Evolutionary conservation across 345 rosid genomes (phyloP).

Genomic region (Carallia brachiata): DNA sequence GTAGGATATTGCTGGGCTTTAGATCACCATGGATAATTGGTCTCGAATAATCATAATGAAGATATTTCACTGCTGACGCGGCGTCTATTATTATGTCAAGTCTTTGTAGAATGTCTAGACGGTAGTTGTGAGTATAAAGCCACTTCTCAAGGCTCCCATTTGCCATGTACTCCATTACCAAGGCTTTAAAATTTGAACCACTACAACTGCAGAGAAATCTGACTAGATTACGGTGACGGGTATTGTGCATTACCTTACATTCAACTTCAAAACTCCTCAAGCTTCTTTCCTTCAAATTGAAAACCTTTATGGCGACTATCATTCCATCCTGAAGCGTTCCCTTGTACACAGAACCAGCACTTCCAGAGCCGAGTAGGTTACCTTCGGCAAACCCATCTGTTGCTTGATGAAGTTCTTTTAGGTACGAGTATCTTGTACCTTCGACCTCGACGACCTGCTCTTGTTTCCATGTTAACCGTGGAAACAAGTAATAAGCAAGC

Average conservation of each 20-base stretch:
- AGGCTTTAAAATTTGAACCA: slow-evolving; percentile 5
- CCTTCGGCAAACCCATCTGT: not conserved
- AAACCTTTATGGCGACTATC: slow-evolving; percentile 12
- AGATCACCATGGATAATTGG: too few relatives aligned
- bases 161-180: slow-evolving; percentile 14
- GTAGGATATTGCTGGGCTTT: too few relatives aligned
- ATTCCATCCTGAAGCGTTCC: not conserved
- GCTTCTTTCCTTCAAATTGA: not conserved
- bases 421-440: not conserved
- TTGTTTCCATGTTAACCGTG: not conserved
- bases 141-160: slow-evolving; percentile 12
- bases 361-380: not conserved
- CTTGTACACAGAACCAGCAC: not conserved
- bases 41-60: not conserved
- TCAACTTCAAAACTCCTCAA: slow-evolving; percentile 10
- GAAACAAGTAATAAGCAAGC: too few relatives aligned
- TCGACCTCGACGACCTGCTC: not conserved
- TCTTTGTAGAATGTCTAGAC: not conserved
- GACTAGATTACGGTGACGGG: slow-evolving; percentile 8
- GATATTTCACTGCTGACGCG: slow-evolving; percentile 10
- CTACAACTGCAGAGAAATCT: slow-evolving; percentile 1
- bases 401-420: not conserved
- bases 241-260: not conserved
- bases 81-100: slow-evolving; percentile 15
- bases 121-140: slow-evolving; percentile 8